Base-by-base conservation (phyloP, 495 filamentous ascomycete species). In the Aspergillus nidulans region DNA sequence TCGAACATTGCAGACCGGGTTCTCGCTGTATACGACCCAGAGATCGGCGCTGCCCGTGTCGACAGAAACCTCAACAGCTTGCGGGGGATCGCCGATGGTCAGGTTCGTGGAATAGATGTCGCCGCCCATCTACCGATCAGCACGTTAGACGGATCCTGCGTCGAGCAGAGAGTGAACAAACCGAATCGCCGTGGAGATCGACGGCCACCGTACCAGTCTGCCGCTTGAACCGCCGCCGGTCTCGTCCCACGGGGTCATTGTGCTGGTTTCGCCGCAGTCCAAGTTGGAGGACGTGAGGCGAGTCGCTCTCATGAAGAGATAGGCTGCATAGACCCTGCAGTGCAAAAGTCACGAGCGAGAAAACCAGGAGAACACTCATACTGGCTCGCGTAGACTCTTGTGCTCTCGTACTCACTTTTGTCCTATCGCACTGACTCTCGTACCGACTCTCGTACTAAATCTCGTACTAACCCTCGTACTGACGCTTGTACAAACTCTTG, bases 31-130 rank as follows among this genome's bases (percentile, higher is more conserved):
- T 1, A 71, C 69, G 4, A 71, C 66, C 90, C 90, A 96, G 12
- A 92, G 72, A 71, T 96, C 90, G 60, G 85, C 89, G 64, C 87
- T 91, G 34, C 87, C 87, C 8, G 85, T 91, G 64, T 91, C 87
- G 49, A 91, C 62, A 51, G 85, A 81, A 56, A 90, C 66, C 45
- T 79, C 71, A 19, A 89, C 53, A 3, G 64, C 61, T 59, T 83
- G 81, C 18, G 79, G 63, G 8, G 87, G 87, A 18, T 85, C 86
- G 53, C 87, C 87, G 50, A 91, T 58, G 6, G 83, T 85, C 13
- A 79, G 77, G 63, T 88, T 88, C 41, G 85, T 73, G 53, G 82
- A 79, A 60, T 91, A 91, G 10, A 56, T 10, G 1, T 56, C 53
- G 0, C 53, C 53, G 45, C 53, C 46, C 45, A 49, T 56, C 53